Conservation (phyloP, 2,329 filamentous ascomycete species). For the Whalleya microplaca region DNA sequence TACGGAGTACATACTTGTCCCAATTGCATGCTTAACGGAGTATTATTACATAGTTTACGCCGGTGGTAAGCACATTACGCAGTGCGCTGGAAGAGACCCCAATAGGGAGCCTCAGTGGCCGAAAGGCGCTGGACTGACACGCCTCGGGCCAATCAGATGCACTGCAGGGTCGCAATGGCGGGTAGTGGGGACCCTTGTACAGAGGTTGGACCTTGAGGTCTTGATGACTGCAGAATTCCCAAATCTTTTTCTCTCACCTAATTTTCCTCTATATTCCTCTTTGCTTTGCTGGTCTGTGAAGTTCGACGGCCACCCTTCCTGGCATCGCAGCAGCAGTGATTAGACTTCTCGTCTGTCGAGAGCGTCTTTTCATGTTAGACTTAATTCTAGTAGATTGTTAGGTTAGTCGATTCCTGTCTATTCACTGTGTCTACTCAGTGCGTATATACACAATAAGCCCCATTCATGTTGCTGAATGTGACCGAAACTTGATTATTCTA, state of each 20-base stretch:
- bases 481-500: too few relatives aligned
- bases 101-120: constrained; percentile 1
- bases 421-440: not conserved
- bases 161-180: constrained; percentile 24
- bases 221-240: constrained; percentile 19
- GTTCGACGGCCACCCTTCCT: constrained; percentile 8
- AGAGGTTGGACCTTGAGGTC: constrained; percentile 11
- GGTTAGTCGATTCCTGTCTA: constrained; percentile 11
- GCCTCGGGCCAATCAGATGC: constrained; percentile 12
- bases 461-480: not conserved
- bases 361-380: constrained; percentile 5
- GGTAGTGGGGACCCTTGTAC: constrained; percentile 3
- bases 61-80: not conserved
- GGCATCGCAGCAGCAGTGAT: not conserved
- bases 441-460: not conserved
- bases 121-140: constrained; percentile 7
- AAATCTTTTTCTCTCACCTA: not conserved
- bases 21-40: constrained; percentile 2
- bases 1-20: too few relatives aligned
- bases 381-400: constrained; percentile 17
- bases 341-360: constrained; percentile 10
- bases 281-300: not conserved
- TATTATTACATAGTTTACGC: constrained; percentile 26
- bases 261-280: not conserved
- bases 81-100: not conserved